Conservation (phyloP, 2,329 filamentous ascomycete genomes). For the Diaporthe batatas region DNA sequence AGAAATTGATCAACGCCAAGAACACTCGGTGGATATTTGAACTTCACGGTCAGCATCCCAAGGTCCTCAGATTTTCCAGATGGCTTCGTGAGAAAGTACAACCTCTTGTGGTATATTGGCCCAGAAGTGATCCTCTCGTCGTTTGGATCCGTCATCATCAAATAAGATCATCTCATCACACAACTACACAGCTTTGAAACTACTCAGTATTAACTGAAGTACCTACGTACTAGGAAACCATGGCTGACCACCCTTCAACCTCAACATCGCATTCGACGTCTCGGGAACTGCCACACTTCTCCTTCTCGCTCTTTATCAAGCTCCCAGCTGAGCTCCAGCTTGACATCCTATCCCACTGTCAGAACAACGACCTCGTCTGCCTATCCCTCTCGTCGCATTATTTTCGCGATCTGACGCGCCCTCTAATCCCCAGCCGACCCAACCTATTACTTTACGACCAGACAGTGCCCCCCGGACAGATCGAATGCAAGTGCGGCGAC, state of each 20-base stretch:
- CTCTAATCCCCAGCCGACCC: not conserved
- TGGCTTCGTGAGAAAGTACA: not conserved
- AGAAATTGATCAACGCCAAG: not conserved
- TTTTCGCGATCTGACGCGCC: not conserved
- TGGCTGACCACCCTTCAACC: not conserved
- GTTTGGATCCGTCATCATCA: no score
- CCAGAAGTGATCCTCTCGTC: not conserved
- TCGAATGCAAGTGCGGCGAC: not conserved
- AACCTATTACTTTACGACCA: not conserved
- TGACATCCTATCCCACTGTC: not conserved
- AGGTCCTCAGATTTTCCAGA: not conserved
- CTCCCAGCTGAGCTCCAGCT: slow-evolving; percentile 5
- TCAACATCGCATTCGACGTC: not conserved
- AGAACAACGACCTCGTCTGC: not conserved
- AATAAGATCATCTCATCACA: not conserved
- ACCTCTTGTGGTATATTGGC: not conserved
- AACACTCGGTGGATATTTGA: not conserved
- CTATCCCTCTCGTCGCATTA: not conserved
- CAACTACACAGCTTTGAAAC: not conserved
- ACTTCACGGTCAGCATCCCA: not conserved
- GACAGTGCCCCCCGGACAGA: not conserved
- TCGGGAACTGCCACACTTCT: not conserved
- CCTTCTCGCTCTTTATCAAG: not conserved
- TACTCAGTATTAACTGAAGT: no score
- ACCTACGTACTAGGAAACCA: not conserved